Base-by-base conservation (phyloP, 2,329 filamentous ascomycete species). In the Aspergillus felis region DNA sequence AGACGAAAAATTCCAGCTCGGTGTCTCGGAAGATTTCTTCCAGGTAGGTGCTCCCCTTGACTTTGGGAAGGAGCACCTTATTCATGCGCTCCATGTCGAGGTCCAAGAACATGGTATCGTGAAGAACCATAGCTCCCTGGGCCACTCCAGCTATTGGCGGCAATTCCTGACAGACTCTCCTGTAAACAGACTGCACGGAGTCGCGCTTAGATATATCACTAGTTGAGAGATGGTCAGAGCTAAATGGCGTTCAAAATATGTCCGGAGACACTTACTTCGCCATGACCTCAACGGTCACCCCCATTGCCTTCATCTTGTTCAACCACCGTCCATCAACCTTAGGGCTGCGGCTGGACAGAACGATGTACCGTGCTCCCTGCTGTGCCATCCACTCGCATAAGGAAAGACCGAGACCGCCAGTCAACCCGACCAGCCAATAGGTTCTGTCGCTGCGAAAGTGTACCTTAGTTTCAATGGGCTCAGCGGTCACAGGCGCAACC, bases 1-100 rank as follows among this genome's bases (percentile, higher is more conserved):
- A 51, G 48, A 76, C 62, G 60, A 78, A 76, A 61, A 76, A 77
- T 38, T 77, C 73, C 1, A 77, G 64, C 0, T 66, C 50, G 3
- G 54, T 46, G 9, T 61, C 50, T 12, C 58, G 38, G 51, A 69
- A 70, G 17, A 54, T 17, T 38, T 62, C 56, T 42, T 67, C 64
- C 1, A 69, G 57, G 24, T 53, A 54, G 2, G 61, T 53, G 3
- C 62, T 68, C 0, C 78, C 78, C 0, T 72, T 55, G 1, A 79
- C 71, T 63, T 79, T 80, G 1, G 77, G 77, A 0, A 61, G 56
- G 0, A 72, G 58, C 0, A 68, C 67, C 8, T 64, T 59, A 1
- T 65, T 53, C 25, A 76, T 61, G 2, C 68, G 58, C 0, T 74
- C 68, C 17, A 62, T 64, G 4, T 67, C 57, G 54, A 76, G 68